Evolutionary conservation across 306 rosid species (phyloP), one percentile per base, ranked within the genome.

Genomic region (Gillenia trifoliata): DNA sequence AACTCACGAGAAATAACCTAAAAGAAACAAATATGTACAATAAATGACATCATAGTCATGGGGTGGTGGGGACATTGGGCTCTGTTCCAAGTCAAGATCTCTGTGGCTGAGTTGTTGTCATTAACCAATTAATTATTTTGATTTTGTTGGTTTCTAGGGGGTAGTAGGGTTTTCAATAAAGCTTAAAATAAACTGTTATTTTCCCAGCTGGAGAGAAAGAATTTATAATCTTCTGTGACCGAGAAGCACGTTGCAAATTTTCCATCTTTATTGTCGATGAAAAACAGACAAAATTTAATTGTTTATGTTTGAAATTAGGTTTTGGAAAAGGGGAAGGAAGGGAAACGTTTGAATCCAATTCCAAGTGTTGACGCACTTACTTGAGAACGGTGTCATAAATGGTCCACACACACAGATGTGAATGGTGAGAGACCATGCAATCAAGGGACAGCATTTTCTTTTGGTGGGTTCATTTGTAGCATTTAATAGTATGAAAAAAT

Each of bases 181-280:
- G 63, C 49, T 22, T 78, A 41, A 70, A 67, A 64, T 70, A 52
- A 34, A 80, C 87, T n/a, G n/a, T n/a, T n/a, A 82, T 86, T 82
- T 87, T 78, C 87, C 89, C 43, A 78, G 83, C 62, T 28, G 47
- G 60, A 25, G 34, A 28, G 54, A 62, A 76, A 78, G 77, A n/a
- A n/a, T n/a, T 75, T 59, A 73, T 82, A 78, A 69, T 54, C 67
- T 31, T 41, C 83, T 55, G 19, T n/a, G 56, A 36, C 36, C 6
- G 52, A 84, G 71, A n/a, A 78, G 90, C 92, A 87, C 90, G 92
- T 87, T 28, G 90, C 96, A 84, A n/a, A n/a, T n/a, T n/a, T n/a
- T n/a, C 87, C 77, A 63, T 62, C 13, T 28, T 49, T 49, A 82
- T 66, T 38, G 80, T 79, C 81, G 80, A 76, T 50, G 74, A 81